These are phyloP conservation scores for Hypoxylon lienhwacheense DNA, from an alignment of 495 filamentous ascomycete genomes.

Conservation along the genomic window DNA sequence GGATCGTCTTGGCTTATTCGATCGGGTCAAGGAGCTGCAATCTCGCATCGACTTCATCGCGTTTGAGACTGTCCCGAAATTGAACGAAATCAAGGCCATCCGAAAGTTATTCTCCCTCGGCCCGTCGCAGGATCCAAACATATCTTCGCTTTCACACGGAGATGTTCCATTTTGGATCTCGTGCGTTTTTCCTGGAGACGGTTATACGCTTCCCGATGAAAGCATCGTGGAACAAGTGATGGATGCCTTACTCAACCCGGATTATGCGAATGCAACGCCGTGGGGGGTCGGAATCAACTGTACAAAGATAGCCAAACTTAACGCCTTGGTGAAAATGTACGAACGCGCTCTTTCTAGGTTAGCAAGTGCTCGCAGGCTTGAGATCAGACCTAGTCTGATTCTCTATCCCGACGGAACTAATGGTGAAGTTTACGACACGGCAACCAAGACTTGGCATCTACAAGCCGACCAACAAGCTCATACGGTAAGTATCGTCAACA, in stretches of 20 bases:
- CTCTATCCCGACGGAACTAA: constrained; percentile 71
- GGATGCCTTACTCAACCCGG: constrained; percentile 42
- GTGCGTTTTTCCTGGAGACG: constrained; percentile 60
- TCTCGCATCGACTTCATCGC: constrained; percentile 57
- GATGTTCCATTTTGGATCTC: constrained; percentile 59
- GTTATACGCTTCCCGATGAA: constrained; percentile 50
- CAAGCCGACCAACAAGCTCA: constrained; percentile 25
- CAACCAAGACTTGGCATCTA: constrained; percentile 60
- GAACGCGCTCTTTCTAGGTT: constrained; percentile 45
- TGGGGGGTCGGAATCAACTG: constrained; percentile 71
- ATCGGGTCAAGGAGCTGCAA: no score
- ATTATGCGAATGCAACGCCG: constrained; percentile 39
- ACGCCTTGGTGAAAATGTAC: constrained; percentile 50
- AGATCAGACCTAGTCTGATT: constrained; percentile 57
- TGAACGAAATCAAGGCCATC: constrained; percentile 63
- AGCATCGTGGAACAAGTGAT: constrained; percentile 50
- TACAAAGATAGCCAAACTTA: constrained; percentile 59
- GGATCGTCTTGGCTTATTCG: constrained; percentile 25
- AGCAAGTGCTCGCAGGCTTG: constrained; percentile 33
- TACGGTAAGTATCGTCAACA: constrained; percentile 17
- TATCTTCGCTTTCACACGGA: neutral
- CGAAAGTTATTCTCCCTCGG: constrained; percentile 44
- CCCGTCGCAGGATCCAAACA: constrained; percentile 4
- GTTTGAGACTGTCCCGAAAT: constrained; percentile 63
- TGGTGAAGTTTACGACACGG: constrained; percentile 65